Percentiles rank a stretch among this genome's conserved stretches.
Conservation (phyloP, 2,329 filamentous ascomycete genomes). For the Arachnopeziza araneosa region DNA sequence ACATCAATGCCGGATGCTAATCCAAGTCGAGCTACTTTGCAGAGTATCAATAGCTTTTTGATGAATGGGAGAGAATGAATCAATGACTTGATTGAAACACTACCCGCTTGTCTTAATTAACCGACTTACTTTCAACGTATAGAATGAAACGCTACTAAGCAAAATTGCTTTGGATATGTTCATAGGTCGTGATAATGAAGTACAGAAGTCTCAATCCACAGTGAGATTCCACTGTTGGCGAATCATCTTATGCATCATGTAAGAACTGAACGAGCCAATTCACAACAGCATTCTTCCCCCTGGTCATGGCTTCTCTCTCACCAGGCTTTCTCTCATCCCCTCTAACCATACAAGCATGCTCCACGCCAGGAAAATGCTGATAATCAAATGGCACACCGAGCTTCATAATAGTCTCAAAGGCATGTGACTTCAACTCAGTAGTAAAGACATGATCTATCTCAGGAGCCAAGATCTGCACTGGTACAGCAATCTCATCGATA, state of each 20-base stretch:
- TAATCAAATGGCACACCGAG: slow-evolving; percentile 42
- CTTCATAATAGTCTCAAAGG: slow-evolving; percentile 35
- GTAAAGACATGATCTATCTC: slow-evolving; percentile 41
- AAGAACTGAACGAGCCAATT: slow-evolving; percentile 36
- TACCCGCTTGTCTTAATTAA: too few species aligned
- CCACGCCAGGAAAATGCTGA: slow-evolving; percentile 44
- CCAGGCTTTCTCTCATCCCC: slow-evolving; percentile 22
- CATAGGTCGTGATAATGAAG: too few species aligned
- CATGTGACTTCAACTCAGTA: slow-evolving; percentile 40
- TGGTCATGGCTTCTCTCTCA: slow-evolving; percentile 40
- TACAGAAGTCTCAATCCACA: too few species aligned
- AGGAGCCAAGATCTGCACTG: slow-evolving; percentile 47
- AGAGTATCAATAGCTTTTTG: slow-evolving; percentile 86
- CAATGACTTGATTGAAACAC: too few species aligned
- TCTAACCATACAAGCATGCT: slow-evolving; percentile 39
- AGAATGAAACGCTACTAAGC: too few species aligned
- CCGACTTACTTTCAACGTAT: too few species aligned
- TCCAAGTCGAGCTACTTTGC: slow-evolving; percentile 76
- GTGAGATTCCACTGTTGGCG: too few species aligned
- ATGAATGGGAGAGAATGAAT: slow-evolving; percentile 44
- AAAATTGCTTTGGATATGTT: too few species aligned
- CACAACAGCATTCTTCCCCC: slow-evolving; percentile 43
- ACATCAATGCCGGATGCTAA: slow-evolving; percentile 73
- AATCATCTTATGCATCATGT: neutral
- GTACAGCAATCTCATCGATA: slow-evolving; percentile 40